These are phyloP conservation scores for Neurospora sp. DNA, from an alignment of 495 filamentous ascomycete species.

Conservation along the genomic window DNA sequence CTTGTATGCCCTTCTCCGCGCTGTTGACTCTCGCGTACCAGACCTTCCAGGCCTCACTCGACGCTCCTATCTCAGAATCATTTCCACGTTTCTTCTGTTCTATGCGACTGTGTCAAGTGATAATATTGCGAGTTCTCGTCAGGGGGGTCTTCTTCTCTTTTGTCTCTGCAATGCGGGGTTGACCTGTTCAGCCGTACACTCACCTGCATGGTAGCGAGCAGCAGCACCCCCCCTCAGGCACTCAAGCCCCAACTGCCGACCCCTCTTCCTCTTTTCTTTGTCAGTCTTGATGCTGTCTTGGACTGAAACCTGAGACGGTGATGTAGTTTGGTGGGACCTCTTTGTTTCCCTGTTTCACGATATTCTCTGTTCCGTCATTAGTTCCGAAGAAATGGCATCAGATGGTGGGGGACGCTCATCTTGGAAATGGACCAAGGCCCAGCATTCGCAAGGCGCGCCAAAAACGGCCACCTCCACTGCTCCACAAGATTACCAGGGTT, in stretches of 20 bases:
- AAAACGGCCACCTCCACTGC: not conserved
- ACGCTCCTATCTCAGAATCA: not conserved
- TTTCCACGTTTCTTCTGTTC: not conserved
- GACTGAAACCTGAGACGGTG: not conserved
- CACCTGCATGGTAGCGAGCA: not conserved
- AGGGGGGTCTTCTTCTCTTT: not conserved
- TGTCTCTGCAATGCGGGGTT: not conserved
- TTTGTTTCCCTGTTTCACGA: not conserved
- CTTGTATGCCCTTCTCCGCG: not conserved
- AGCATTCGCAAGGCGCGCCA: not conserved
- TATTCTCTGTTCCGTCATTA: not conserved
- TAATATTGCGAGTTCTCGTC: not conserved
- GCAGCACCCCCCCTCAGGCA: not conserved
- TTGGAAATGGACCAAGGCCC: not conserved
- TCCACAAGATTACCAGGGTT: conserved; percentile 10
- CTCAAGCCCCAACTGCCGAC: not conserved
- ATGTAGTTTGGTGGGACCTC: not conserved
- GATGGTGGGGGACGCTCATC: not conserved
- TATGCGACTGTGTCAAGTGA: not conserved
- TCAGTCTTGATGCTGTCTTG: not conserved
- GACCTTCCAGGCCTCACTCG: not conserved
- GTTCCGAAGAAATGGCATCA: not conserved
- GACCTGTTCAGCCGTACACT: not conserved
- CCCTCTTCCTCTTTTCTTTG: not conserved
- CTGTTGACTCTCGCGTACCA: not conserved